phyloP scores from a whole-genome alignment of 2,329 filamentous ascomycete genomes.

The Penicillium griseofulvum region DNA sequence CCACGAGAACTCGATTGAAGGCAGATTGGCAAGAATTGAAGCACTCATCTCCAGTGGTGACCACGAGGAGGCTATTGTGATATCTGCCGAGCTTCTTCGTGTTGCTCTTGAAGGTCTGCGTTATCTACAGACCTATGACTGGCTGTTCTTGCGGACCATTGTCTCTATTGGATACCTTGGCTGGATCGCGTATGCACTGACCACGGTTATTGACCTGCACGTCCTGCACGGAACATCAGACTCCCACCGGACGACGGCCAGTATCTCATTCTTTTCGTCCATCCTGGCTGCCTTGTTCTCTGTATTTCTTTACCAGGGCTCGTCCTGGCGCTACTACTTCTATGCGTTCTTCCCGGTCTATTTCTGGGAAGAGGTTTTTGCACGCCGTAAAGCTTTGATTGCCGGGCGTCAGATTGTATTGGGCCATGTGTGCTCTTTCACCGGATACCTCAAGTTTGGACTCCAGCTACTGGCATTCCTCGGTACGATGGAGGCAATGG shows the following conservation, averaged over 20 bases:
- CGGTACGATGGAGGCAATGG: conserved; percentile 73
- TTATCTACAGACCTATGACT: conserved; percentile 97
- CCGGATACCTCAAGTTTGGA: conserved; percentile 57
- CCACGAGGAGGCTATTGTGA: conserved; percentile 74
- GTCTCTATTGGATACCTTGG: conserved; percentile 89
- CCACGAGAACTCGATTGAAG: conserved; percentile 58
- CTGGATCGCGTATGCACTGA: conserved; percentile 91
- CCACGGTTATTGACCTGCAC: conserved; percentile 82
- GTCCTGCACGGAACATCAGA: conserved; percentile 70
- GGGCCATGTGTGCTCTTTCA: conserved; percentile 61
- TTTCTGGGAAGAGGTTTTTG: conserved; percentile 96
- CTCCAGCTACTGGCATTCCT: conserved; percentile 68
- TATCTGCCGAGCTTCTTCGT: conserved; percentile 73
- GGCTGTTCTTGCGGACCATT: conserved; percentile 87
- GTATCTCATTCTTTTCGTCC: conserved; percentile 69
- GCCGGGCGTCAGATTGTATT: conserved; percentile 69
- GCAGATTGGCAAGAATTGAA: conserved; percentile 66
- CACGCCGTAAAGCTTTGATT: conserved; percentile 66
- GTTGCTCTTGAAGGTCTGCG: conserved; percentile 77
- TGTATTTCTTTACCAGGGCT: conserved; percentile 74
- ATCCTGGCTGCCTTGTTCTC: conserved; percentile 73
- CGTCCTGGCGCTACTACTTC: conserved; percentile 79
- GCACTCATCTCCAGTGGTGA: conserved; percentile 63
- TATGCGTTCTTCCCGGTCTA: conserved; percentile 90
- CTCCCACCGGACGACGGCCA: conserved; percentile 60